Base-by-base conservation (phyloP, 2,329 filamentous ascomycete genomes). In the Alternaria viburni region DNA sequence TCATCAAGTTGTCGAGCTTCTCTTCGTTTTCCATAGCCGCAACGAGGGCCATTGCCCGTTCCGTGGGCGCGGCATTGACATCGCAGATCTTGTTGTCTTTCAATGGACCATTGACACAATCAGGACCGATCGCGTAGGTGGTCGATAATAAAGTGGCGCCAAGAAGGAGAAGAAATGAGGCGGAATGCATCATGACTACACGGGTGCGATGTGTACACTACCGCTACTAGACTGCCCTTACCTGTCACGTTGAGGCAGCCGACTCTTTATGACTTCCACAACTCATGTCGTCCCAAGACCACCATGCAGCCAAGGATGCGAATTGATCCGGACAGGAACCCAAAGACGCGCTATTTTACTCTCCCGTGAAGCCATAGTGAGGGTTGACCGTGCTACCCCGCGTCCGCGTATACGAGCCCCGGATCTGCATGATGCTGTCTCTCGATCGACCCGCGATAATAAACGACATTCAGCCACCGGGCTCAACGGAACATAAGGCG, bases 1-100 rank as follows among this genome's bases (percentile, higher is more conserved):
- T 66, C 13, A 72, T 68, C 17, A 73, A 51, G 21, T 74, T 72
- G 21, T 57, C 66, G 26, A 88, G 81, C 64, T 87, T 86, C 72
- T 88, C 86, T 44, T 82, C 82, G 11, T 84, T 77, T 4, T 80
- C 85, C 68, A 89, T 83, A 21, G 82, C 80, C 2, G 81, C 80
- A 32, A 88, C 81, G 2, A 88, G 79, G 43, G 85, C 84, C 13
- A 76, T 78, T 2, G 83, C 83, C 45, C 85, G 77, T 26, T 82
- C 78, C 9, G 78, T 44, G 11, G 77, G 75, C 15, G 69, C 60
- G 61, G 77, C 80, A 5, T 79, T 79, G 6, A 75, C 75, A 63
- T 87, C 79, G 69, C 86, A 88, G 13, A 88, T 82, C 6, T 79
- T 73, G 51, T 84, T 86, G 25, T 79, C 77, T 49, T 76, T 81